A percentile compares a stretch with the other conserved stretches of the same genome.
Conservation (phyloP, 2,329 filamentous ascomycete species). For the Rhynchosporium graminicola region DNA sequence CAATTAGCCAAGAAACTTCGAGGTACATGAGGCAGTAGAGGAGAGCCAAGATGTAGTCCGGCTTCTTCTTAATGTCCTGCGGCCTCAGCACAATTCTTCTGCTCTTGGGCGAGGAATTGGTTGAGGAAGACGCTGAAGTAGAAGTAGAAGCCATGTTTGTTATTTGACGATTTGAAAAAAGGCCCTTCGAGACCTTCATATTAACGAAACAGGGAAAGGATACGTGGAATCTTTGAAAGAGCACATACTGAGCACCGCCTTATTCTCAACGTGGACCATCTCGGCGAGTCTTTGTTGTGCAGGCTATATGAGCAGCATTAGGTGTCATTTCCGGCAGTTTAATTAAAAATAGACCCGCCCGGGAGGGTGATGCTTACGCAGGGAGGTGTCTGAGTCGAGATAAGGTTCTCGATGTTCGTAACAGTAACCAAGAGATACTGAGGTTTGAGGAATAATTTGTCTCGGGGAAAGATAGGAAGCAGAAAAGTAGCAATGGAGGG, state of each 20-base stretch:
- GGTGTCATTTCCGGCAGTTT: slow-evolving; percentile 14
- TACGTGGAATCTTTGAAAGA: slow-evolving; percentile 36
- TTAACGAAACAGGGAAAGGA: slow-evolving; percentile 27
- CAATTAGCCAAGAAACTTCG: slow-evolving; percentile 60
- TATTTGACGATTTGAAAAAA: slow-evolving; percentile 8
- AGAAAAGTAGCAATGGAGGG: slow-evolving; percentile 11
- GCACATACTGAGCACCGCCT: slow-evolving; percentile 64
- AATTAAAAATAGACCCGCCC: slow-evolving; percentile 18
- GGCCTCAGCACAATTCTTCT: slow-evolving; percentile 18
- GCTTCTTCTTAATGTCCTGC: slow-evolving; percentile 27
- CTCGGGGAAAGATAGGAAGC: neutral
- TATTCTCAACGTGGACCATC: slow-evolving; percentile 69
- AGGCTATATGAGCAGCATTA: slow-evolving; percentile 29
- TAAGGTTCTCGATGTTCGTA: slow-evolving; percentile 2
- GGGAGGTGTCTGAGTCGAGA: neutral
- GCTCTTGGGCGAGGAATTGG: slow-evolving; percentile 11
- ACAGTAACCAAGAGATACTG: slow-evolving; percentile 14
- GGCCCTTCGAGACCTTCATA: slow-evolving; percentile 5
- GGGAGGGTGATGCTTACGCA: neutral
- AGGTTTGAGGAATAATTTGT: slow-evolving; percentile 21
- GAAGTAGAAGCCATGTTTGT: slow-evolving; percentile 11
- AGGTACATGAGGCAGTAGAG: slow-evolving; percentile 58
- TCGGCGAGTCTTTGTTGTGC: slow-evolving; percentile 39
- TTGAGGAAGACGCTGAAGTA: slow-evolving; percentile 3
- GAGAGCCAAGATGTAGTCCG: slow-evolving; percentile 46